Conservation (phyloP, 257 asterid genomes). For the Rubia yunnanensis region DNA sequence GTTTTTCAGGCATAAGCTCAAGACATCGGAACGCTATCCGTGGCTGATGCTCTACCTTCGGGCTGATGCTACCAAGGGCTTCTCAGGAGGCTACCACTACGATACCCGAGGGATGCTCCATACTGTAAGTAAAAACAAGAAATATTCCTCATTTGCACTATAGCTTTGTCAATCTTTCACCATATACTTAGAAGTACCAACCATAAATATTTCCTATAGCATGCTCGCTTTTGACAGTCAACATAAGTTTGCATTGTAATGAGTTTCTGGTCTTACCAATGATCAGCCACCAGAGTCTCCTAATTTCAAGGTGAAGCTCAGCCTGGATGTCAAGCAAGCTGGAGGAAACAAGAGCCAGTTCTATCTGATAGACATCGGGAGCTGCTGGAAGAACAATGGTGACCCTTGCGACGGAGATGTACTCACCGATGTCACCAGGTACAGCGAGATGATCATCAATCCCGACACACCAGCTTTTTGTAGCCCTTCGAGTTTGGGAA, state of each 20-base stretch:
- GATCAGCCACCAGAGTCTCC: conserved; percentile 5
- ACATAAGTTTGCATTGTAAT: background rate
- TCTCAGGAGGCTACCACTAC: conserved; percentile 5
- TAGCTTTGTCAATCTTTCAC: background rate
- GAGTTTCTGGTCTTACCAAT: background rate
- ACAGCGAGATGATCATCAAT: conserved; percentile 6
- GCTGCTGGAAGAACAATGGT: conserved; percentile 8
- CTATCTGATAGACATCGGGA: conserved; percentile 4
- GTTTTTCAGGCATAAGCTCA: background rate
- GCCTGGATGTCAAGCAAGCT: conserved; percentile 1
- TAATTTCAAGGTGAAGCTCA: conserved; percentile 3
- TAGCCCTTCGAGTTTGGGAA: background rate
- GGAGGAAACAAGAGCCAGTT: conserved; percentile 7
- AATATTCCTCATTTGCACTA: too few relatives aligned
- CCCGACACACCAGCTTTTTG: background rate
- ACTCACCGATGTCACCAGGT: conserved; percentile 5
- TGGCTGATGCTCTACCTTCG: conserved; percentile 2
- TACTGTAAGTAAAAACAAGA: background rate
- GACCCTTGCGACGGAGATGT: conserved; percentile 1
- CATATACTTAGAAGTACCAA: background rate
- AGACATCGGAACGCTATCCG: background rate
- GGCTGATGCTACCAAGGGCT: conserved; percentile 4
- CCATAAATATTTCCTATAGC: background rate
- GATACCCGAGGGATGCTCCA: conserved; percentile 6
- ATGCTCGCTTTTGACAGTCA: too few relatives aligned